Conservation (phyloP, 2,329 filamentous ascomycete species). For the Madurella mycetomatis region DNA sequence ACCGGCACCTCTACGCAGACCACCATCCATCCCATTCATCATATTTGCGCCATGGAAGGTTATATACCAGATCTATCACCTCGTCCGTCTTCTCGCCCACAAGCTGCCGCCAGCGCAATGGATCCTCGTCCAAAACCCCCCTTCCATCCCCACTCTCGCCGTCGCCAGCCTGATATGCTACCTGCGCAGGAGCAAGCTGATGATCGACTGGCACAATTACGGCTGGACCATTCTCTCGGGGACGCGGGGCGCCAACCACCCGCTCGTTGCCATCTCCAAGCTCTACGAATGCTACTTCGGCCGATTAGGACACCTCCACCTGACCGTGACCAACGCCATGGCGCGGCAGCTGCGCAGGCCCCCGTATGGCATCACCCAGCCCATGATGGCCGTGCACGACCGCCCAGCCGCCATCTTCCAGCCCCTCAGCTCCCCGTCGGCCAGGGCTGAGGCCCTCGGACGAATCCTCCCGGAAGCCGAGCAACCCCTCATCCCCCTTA, state of each 20-base stretch:
- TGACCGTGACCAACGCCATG: conserved; percentile 92
- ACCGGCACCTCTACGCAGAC: conserved; percentile 58
- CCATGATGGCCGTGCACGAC: conserved; percentile 75
- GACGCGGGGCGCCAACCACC: conserved; percentile 55
- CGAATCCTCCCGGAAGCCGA: conserved; percentile 61
- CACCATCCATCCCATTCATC: conserved; percentile 69
- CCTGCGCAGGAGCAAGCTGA: conserved; percentile 72
- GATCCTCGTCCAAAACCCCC: conserved; percentile 90
- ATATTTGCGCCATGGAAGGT: conserved; percentile 80
- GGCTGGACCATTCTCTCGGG: conserved; percentile 85
- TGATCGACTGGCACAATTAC: conserved; percentile 99
- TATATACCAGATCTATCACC: conserved; percentile 68
- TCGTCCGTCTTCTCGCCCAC: conserved; percentile 72
- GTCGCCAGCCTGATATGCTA: conserved; percentile 69
- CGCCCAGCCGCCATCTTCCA: conserved; percentile 79
- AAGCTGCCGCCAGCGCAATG: conserved; percentile 68
- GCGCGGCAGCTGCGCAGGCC: conserved; percentile 59
- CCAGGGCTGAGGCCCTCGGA: conserved; percentile 57
- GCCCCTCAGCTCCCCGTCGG: conserved; percentile 50
- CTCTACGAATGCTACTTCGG: conserved; percentile 74
- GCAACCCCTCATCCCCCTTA: conserved; percentile 36
- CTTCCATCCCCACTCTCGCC: conserved; percentile 84
- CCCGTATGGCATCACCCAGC: conserved; percentile 61
- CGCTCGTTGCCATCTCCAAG: conserved; percentile 71
- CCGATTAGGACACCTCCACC: conserved; percentile 64